Conservation (phyloP, 495 filamentous ascomycete genomes). For the Bathelium albidoporum region DNA sequence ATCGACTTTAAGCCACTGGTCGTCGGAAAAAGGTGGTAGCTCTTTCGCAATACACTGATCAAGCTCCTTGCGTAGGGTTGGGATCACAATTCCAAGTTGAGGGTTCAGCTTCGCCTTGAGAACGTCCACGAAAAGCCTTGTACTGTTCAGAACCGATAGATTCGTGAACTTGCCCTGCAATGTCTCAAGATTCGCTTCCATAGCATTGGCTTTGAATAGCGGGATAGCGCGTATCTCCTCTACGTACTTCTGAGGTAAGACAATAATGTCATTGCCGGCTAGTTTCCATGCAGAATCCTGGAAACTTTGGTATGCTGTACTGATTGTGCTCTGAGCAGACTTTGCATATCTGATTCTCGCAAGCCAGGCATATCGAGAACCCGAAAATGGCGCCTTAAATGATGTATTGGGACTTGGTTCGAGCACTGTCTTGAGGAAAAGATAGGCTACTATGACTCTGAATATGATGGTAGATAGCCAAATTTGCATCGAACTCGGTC, state of each 20-base stretch:
- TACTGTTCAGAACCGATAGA: slow-evolving; percentile 12
- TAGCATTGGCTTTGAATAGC: slow-evolving; percentile 1
- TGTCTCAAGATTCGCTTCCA: slow-evolving; percentile 4
- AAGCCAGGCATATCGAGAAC: too few relatives aligned
- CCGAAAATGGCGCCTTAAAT: too few relatives aligned
- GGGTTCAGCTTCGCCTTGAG: slow-evolving; percentile 7
- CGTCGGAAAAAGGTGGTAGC: too few relatives aligned
- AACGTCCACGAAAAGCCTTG: neutral
- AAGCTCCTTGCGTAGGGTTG: neutral
- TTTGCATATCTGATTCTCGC: too few relatives aligned
- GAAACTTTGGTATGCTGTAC: too few relatives aligned
- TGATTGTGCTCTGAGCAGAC: too few relatives aligned
- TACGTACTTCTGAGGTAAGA: slow-evolving; percentile 12
- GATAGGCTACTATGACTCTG: too few relatives aligned
- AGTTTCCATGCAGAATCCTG: slow-evolving; percentile 5
- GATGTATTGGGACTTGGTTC: too few relatives aligned
- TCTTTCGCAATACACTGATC: neutral
- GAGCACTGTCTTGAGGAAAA: too few relatives aligned
- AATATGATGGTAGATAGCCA: too few relatives aligned
- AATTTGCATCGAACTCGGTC: too few relatives aligned
- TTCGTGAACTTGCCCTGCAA: neutral
- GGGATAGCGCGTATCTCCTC: slow-evolving; percentile 10
- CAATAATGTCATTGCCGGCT: slow-evolving; percentile 9
- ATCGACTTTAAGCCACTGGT: too few relatives aligned
- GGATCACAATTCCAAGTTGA: neutral